phyloP scores from a whole-genome alignment of 805 yeast genomes.

The Debaryomyces prosopidis region DNA sequence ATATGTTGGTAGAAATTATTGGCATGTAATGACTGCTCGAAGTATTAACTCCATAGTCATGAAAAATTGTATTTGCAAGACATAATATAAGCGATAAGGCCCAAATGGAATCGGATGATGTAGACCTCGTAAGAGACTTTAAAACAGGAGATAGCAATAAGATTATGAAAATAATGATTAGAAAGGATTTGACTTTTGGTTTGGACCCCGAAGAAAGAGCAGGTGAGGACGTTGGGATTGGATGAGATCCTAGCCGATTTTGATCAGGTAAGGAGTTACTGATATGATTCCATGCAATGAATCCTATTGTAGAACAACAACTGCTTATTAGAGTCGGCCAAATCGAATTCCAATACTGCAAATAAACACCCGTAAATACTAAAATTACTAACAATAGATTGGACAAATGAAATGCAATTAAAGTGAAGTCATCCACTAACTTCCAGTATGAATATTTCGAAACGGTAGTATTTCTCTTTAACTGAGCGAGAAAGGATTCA shows the following conservation, averaged over 20 bases:
- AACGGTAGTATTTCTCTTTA: slow-evolving; percentile 75
- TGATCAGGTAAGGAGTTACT: slow-evolving; percentile 21
- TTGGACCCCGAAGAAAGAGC: neutral
- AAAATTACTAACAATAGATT: slow-evolving; percentile 63
- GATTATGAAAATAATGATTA: slow-evolving; percentile 67
- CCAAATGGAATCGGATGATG: slow-evolving; percentile 95
- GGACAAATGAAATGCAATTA: slow-evolving; percentile 66
- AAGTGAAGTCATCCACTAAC: slow-evolving; percentile 68
- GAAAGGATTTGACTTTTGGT: slow-evolving; percentile 55
- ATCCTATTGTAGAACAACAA: slow-evolving; percentile 32
- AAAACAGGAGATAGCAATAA: slow-evolving; percentile 86
- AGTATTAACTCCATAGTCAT: slow-evolving; percentile 65
- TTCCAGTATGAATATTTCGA: slow-evolving; percentile 62
- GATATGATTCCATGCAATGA: slow-evolving; percentile 22
- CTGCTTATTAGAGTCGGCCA: slow-evolving; percentile 34
- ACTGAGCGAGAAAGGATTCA: slow-evolving; percentile 73
- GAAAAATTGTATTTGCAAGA: slow-evolving; percentile 62
- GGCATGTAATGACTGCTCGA: slow-evolving; percentile 35
- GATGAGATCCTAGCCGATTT: slow-evolving; percentile 18
- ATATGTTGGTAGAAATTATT: slow-evolving; percentile 75
- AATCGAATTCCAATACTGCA: slow-evolving; percentile 49
- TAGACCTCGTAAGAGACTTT: slow-evolving; percentile 82
- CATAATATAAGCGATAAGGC: slow-evolving; percentile 81
- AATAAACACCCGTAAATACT: slow-evolving; percentile 64
- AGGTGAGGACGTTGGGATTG: slow-evolving; percentile 4